A percentile compares a stretch with the other conserved stretches of the same genome.
phyloP scores from a whole-genome alignment of 495 filamentous ascomycete genomes.

The Gamarada debralockiae region DNA sequence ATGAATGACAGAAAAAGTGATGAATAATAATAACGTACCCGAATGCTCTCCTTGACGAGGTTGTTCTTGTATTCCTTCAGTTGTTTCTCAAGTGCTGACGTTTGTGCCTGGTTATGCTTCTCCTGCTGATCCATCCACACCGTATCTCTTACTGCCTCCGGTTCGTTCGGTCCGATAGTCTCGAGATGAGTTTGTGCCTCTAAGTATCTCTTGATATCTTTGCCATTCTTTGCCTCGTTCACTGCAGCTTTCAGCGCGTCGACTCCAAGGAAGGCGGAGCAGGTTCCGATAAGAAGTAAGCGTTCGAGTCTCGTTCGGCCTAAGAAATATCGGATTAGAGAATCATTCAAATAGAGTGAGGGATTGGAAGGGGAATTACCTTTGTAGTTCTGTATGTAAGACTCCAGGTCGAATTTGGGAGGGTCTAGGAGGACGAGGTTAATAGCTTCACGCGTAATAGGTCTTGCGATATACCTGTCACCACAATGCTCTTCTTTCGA shows the following conservation, averaged over 20 bases:
- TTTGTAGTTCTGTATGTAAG: conserved; percentile 86
- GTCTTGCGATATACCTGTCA: conserved; percentile 35
- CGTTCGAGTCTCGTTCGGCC: conserved; percentile 64
- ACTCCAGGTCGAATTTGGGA: conserved; percentile 90
- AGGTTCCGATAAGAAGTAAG: conserved; percentile 73
- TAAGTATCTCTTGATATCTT: conserved; percentile 68
- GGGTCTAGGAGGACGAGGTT: conserved; percentile 46
- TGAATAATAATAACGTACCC: conserved; percentile 48
- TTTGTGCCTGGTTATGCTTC: conserved; percentile 60
- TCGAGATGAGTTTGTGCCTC: conserved; percentile 61
- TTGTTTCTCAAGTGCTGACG: conserved; percentile 72
- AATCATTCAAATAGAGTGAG: not conserved
- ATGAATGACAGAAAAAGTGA: not conserved
- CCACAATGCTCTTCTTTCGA: conserved; percentile 32
- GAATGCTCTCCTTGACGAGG: conserved; percentile 93
- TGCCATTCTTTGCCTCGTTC: conserved; percentile 70
- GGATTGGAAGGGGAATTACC: conserved; percentile 47
- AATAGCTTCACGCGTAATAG: not conserved
- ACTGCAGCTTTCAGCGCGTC: conserved; percentile 81
- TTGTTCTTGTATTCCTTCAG: conserved; percentile 96
- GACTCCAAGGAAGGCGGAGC: conserved; percentile 67
- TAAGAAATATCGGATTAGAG: not conserved
- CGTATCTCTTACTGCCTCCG: conserved; percentile 60
- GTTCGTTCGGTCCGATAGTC: conserved; percentile 60
- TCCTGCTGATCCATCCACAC: conserved; percentile 65